Evolutionary conservation across 2,329 filamentous ascomycete genomes (phyloP).

Genomic region (Didymosphaeria variabile): DNA sequence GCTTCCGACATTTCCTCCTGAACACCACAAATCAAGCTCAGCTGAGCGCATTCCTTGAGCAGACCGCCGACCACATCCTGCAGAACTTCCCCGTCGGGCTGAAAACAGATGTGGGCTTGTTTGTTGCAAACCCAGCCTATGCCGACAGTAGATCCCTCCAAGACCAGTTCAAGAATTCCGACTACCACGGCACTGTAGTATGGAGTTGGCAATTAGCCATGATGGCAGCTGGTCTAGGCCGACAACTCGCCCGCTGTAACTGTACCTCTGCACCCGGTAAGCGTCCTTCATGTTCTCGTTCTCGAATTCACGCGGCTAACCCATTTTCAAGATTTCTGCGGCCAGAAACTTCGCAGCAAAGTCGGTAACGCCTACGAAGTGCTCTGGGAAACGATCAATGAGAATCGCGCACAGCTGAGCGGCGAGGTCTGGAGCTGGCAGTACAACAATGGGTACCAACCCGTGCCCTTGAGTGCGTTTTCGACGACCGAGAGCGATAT

Average conservation of each 20-base stretch:
- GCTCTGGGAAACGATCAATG: slow-evolving; percentile 69
- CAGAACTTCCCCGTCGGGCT: slow-evolving; percentile 68
- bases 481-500: slow-evolving; percentile 63
- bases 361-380: slow-evolving; percentile 64
- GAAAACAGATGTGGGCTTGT: slow-evolving; percentile 63
- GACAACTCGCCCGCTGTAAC: slow-evolving; percentile 65
- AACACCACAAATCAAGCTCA: slow-evolving; percentile 67
- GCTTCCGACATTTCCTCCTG: slow-evolving; percentile 70
- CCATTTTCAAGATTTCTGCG: slow-evolving; percentile 60
- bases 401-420: slow-evolving; percentile 61
- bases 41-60: slow-evolving; percentile 64
- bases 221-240: slow-evolving; percentile 68
- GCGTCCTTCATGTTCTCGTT: neutral
- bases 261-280: slow-evolving; percentile 22
- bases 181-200: slow-evolving; percentile 71
- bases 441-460: slow-evolving; percentile 60
- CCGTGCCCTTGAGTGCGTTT: slow-evolving; percentile 62
- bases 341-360: slow-evolving; percentile 55
- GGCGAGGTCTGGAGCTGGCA: slow-evolving; percentile 72
- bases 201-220: slow-evolving; percentile 73
- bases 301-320: neutral
- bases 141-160: slow-evolving; percentile 56
- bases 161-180: slow-evolving; percentile 63
- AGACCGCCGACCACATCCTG: slow-evolving; percentile 66
- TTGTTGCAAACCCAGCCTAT: slow-evolving; percentile 70